These are phyloP conservation scores for Elaeis guineensis DNA, from an alignment of 176 grass and related monocot species.

Conservation along the genomic window DNA sequence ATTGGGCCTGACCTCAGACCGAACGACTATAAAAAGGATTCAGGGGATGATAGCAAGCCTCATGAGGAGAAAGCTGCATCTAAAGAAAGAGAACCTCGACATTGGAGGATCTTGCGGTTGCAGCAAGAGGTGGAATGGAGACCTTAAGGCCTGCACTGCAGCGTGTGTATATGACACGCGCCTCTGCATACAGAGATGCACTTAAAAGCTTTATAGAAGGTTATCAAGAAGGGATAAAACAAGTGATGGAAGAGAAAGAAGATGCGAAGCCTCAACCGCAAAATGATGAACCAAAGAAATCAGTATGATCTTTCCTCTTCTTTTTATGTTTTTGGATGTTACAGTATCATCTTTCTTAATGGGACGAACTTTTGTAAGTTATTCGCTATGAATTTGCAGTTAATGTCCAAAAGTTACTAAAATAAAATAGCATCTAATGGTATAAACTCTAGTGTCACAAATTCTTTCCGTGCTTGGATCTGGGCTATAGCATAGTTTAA, in stretches of 20 bases:
- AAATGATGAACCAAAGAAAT: conserved; percentile 13
- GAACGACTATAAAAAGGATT: conserved; percentile 30
- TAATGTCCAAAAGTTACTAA: too few relatives aligned
- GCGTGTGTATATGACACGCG: conserved; percentile 31
- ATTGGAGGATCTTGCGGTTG: conserved; percentile 34
- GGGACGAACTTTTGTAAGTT: too few relatives aligned
- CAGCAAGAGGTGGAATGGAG: conserved; percentile 37
- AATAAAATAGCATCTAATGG: too few relatives aligned
- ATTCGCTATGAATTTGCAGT: too few relatives aligned
- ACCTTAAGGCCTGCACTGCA: conserved; percentile 32
- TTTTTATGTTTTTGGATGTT: too few relatives aligned
- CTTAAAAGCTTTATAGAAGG: conserved; percentile 33
- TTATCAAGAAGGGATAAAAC: conserved; percentile 36
- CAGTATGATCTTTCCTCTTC: conserved; percentile 1
- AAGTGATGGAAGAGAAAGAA: conserved; percentile 28
- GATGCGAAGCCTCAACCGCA: conserved; percentile 1
- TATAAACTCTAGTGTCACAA: too few relatives aligned
- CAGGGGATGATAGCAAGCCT: neutral
- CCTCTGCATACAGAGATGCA: conserved; percentile 32
- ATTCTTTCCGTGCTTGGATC: too few relatives aligned
- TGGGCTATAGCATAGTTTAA: too few relatives aligned
- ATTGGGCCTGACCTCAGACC: conserved; percentile 49
- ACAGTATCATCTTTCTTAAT: neutral
- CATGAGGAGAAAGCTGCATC: neutral
- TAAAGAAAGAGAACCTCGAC: conserved; percentile 10